Conservation (phyloP, 2,329 filamentous ascomycete species). For the Lachnellula willkommii region DNA sequence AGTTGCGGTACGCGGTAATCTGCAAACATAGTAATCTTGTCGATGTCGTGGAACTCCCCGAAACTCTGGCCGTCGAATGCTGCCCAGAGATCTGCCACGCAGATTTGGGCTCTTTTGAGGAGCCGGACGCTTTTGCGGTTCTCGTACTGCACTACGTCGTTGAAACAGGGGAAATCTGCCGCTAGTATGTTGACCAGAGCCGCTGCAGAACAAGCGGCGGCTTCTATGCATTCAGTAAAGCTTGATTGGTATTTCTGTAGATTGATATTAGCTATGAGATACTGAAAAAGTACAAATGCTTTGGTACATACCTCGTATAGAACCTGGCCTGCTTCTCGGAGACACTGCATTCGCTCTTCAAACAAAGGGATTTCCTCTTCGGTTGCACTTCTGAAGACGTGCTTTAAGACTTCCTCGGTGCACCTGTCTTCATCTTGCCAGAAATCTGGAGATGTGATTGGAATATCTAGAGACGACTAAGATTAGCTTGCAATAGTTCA, state of each 20-base stretch:
- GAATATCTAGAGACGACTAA: constrained; percentile 54
- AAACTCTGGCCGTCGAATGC: constrained; percentile 79
- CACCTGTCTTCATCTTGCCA: constrained; percentile 76
- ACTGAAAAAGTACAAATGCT: background rate
- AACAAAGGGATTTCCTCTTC: constrained; percentile 84
- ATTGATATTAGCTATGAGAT: constrained; percentile 3
- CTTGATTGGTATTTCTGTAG: constrained; percentile 68
- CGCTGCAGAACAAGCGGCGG: constrained; percentile 74
- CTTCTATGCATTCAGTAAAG: constrained; percentile 66
- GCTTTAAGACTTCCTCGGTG: constrained; percentile 64
- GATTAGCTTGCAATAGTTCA: constrained; percentile 14
- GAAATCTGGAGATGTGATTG: constrained; percentile 82
- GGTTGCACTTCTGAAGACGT: constrained; percentile 82
- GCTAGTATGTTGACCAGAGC: constrained; percentile 81
- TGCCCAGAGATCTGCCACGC: constrained; percentile 95
- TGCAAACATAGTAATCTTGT: constrained; percentile 97
- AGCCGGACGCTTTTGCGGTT: constrained; percentile 68
- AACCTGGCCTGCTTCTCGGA: constrained; percentile 77
- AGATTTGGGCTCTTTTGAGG: constrained; percentile 91
- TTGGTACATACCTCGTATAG: constrained; percentile 61
- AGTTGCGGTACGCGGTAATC: constrained; percentile 97
- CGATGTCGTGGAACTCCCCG: constrained; percentile 82
- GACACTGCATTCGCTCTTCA: constrained; percentile 67
- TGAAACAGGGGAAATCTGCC: constrained; percentile 76
- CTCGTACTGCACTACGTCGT: constrained; percentile 73